phyloP scores from a whole-genome alignment of 2,329 filamentous ascomycete genomes.

The Venturia nashicola region DNA sequence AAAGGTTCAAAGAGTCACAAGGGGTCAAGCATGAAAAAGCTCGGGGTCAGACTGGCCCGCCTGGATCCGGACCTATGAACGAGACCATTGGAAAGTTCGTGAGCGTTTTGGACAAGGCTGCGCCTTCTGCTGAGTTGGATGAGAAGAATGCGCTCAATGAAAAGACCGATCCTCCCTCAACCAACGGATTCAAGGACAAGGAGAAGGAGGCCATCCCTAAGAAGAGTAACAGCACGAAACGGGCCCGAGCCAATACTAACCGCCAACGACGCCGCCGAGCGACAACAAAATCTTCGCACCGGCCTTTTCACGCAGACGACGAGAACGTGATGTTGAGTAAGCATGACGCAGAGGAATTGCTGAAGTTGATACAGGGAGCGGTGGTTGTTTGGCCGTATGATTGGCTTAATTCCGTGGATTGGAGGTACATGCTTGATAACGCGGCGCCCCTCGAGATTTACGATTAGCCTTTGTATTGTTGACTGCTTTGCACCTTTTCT shows the following conservation, averaged over 20 bases:
- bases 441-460: conserved; percentile 96
- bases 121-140: conserved; percentile 17
- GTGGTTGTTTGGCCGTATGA: conserved; percentile 91
- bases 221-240: conserved; percentile 6
- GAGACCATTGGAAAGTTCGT: conserved; percentile 11
- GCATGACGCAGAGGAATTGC: conserved; percentile 67
- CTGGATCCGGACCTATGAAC: conserved; percentile 24
- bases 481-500: not conserved
- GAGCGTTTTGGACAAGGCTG: conserved; percentile 25
- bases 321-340: conserved; percentile 54
- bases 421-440: conserved; percentile 93
- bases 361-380: conserved; percentile 74
- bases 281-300: conserved; percentile 56
- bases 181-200: not conserved
- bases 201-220: conserved; percentile 16
- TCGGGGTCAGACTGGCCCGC: conserved; percentile 37
- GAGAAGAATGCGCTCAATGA: conserved; percentile 2
- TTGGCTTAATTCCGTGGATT: conserved; percentile 79
- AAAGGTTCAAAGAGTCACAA: conserved; percentile 61
- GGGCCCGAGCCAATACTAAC: conserved; percentile 8
- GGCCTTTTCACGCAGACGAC: conserved; percentile 52
- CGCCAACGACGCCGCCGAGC: conserved; percentile 44
- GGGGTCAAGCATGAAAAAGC: conserved; percentile 29
- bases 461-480: not conserved
- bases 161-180: not conserved